phyloP scores from a whole-genome alignment of 768 basidiomycete species.

The Porphyrellus cyaneotinctus region DNA sequence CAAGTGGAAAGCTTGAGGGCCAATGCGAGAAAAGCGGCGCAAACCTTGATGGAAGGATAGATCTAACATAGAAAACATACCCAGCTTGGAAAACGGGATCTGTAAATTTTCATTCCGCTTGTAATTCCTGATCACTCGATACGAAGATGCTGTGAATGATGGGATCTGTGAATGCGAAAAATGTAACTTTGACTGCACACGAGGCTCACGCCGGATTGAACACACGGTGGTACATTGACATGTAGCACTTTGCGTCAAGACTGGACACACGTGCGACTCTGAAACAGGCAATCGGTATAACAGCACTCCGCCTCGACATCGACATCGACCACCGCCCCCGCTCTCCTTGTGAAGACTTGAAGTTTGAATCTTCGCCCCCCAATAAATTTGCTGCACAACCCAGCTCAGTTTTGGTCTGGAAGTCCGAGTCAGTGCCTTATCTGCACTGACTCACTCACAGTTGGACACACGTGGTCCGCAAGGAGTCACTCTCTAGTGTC shows the following conservation, averaged over 20 bases:
- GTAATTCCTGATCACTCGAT: background rate
- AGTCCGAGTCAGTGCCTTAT: constrained; percentile 10
- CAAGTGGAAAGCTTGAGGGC: constrained; percentile 73
- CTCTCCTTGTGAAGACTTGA: no score
- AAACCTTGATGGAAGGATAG: constrained; percentile 44
- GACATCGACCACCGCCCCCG: no score
- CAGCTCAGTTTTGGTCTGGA: background rate
- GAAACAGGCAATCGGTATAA: background rate
- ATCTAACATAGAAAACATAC: constrained; percentile 1
- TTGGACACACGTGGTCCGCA: constrained; percentile 22
- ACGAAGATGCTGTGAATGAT: no score
- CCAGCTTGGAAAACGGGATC: background rate
- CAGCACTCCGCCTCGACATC: no score
- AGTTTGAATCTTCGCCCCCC: background rate
- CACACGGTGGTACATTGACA: no score
- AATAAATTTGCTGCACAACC: background rate
- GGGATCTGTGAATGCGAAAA: no score
- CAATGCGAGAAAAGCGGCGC: constrained; percentile 74
- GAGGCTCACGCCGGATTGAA: constrained; percentile 6
- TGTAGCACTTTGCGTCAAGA: background rate
- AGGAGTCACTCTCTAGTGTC: constrained; percentile 23
- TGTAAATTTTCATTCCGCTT: background rate
- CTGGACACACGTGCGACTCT: constrained; percentile 15
- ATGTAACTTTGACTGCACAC: background rate
- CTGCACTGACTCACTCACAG: constrained; percentile 11